Conservation (phyloP, 1,284 basidiomycete genomes). For the Ustilago loliicola region DNA sequence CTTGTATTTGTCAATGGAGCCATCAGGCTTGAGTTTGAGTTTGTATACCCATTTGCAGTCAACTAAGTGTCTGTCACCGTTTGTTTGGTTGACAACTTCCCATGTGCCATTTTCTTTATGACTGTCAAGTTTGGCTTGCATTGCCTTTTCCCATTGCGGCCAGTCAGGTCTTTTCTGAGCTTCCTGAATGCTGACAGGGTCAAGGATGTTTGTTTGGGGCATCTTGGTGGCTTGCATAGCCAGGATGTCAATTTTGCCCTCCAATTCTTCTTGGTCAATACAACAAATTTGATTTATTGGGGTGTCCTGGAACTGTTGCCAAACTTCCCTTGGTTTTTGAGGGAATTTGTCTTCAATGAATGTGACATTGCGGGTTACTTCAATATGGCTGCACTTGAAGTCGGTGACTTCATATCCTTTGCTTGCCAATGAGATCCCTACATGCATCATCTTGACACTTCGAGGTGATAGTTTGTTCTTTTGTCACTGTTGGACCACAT, state of each 20-base stretch:
- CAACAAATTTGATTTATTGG: background rate
- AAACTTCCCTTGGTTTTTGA: background rate
- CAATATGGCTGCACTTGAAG: background rate
- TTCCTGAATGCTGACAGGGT: background rate
- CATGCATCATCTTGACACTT: too few relatives aligned
- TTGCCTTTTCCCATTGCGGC: conserved; percentile 3
- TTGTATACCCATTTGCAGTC: conserved; percentile 7
- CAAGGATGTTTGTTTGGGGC: too few relatives aligned
- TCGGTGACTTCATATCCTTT: background rate
- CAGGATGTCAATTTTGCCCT: too few relatives aligned
- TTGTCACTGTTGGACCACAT: too few relatives aligned
- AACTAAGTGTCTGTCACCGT: background rate
- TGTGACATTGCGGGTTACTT: background rate
- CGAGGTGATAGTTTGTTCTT: too few relatives aligned
- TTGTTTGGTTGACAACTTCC: background rate
- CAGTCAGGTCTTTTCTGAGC: background rate
- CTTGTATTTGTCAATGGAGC: conserved; percentile 11
- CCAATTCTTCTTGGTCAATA: background rate
- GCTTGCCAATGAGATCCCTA: background rate
- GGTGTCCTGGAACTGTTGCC: background rate
- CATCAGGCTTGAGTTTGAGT: background rate
- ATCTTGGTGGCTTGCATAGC: too few relatives aligned
- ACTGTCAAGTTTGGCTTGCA: background rate
- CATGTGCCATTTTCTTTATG: conserved; percentile 1
- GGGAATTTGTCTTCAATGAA: background rate